Evolutionary conservation across 495 filamentous ascomycete species (phyloP).

Genomic region (Aspergillus homomorphus): DNA sequence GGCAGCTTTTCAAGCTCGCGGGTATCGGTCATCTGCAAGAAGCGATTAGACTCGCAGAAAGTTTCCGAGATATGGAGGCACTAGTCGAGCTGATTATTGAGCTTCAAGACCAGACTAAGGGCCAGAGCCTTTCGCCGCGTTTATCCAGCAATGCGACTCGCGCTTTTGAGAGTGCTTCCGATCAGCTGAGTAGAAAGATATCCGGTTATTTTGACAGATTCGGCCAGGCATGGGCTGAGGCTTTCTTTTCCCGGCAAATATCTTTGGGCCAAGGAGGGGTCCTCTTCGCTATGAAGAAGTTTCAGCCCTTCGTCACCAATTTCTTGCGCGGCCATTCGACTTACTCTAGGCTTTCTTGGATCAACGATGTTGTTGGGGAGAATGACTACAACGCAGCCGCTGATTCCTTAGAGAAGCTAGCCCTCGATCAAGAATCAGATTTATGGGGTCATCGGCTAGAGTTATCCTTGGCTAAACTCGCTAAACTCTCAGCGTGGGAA

Average conservation of each 20-base stretch:
- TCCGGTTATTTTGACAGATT: slow-evolving; percentile 68
- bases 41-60: slow-evolving; percentile 70
- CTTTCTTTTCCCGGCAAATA: slow-evolving; percentile 75
- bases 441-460: slow-evolving; percentile 89
- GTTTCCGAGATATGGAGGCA: slow-evolving; percentile 65
- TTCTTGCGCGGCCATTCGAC: slow-evolving; percentile 68
- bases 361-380: slow-evolving; percentile 79
- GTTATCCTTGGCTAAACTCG: slow-evolving; percentile 81
- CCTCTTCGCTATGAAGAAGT: slow-evolving; percentile 63
- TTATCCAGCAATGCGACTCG: slow-evolving; percentile 7
- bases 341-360: slow-evolving; percentile 82
- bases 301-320: slow-evolving; percentile 63
- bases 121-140: slow-evolving; percentile 13
- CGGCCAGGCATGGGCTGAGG: slow-evolving; percentile 73
- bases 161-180: slow-evolving; percentile 23
- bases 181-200: slow-evolving; percentile 43
- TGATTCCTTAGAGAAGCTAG: slow-evolving; percentile 60
- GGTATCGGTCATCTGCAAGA: slow-evolving; percentile 65
- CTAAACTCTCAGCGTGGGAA: slow-evolving; percentile 60
- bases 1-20: slow-evolving; percentile 59
- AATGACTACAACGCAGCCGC: slow-evolving; percentile 69
- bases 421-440: slow-evolving; percentile 63
- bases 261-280: slow-evolving; percentile 57
- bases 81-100: slow-evolving; percentile 61
- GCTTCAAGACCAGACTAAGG: slow-evolving; percentile 42